A percentile compares a stretch with the other conserved stretches of the same genome.
Conservation (phyloP, 1,284 basidiomycete species). For the Boletus sp. region DNA sequence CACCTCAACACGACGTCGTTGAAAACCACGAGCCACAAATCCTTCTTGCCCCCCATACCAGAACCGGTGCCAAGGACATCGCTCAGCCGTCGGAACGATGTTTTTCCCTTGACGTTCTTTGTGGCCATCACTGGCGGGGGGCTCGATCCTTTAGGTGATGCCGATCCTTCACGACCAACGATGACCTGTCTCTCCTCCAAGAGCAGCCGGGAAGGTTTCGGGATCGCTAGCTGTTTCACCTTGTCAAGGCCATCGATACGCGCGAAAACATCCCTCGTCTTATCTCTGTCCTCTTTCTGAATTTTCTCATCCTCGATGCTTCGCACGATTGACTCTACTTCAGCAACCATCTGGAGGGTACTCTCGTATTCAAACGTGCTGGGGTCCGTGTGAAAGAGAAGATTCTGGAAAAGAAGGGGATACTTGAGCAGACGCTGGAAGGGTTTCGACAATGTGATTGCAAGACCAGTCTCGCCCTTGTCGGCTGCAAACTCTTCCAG, state of each 20-base stretch:
- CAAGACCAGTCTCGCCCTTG: slow-evolving; percentile 88
- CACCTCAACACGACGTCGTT: slow-evolving; percentile 94
- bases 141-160: slow-evolving; percentile 41
- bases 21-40: slow-evolving; percentile 92
- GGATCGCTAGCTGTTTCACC: slow-evolving; percentile 81
- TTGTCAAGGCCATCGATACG: slow-evolving; percentile 94
- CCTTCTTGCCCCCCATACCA: slow-evolving; percentile 71
- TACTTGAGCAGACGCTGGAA: slow-evolving; percentile 97
- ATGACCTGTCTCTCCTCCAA: slow-evolving; percentile 72
- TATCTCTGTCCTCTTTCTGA: slow-evolving; percentile 91
- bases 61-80: slow-evolving; percentile 63
- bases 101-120: slow-evolving; percentile 68
- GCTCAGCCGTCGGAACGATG: slow-evolving; percentile 80
- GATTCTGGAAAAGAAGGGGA: slow-evolving; percentile 94
- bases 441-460: slow-evolving; percentile 93
- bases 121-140: slow-evolving; percentile 50
- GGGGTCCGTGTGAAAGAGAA: slow-evolving; percentile 95
- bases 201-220: slow-evolving; percentile 85
- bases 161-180: slow-evolving; percentile 26
- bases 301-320: slow-evolving; percentile 98
- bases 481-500: slow-evolving; percentile 79
- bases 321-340: slow-evolving; percentile 92
- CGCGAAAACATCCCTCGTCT: slow-evolving; percentile 90
- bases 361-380: slow-evolving; percentile 97
- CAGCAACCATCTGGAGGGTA: slow-evolving; percentile 93